A percentile compares a stretch with the other conserved stretches of the same genome.
phyloP scores from a whole-genome alignment of 805 yeast genomes.

The Candida easanensis region DNA sequence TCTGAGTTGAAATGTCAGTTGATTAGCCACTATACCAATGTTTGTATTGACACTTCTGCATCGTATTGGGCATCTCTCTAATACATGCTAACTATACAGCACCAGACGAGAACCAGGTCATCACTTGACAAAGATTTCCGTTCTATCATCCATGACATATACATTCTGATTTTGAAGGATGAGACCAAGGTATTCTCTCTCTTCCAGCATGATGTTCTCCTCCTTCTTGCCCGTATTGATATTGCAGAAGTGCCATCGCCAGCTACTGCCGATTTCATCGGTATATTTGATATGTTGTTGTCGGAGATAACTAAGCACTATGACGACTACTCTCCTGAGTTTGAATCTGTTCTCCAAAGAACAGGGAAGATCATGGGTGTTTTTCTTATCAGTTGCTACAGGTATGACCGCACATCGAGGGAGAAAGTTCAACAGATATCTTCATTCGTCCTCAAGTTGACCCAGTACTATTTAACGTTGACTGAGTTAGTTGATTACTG shows the following conservation, averaged over 20 bases:
- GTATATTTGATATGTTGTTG: slow-evolving; percentile 16
- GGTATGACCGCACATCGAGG: slow-evolving; percentile 1
- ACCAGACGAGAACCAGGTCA: neutral
- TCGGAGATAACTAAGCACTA: slow-evolving; percentile 13
- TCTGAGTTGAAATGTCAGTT: neutral
- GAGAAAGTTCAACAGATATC: slow-evolving; percentile 7
- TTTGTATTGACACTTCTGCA: slow-evolving; percentile 2
- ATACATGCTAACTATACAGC: no score
- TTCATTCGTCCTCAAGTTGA: slow-evolving; percentile 12
- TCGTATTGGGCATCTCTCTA: no score
- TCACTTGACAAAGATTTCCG: slow-evolving; percentile 6
- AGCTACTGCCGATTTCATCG: slow-evolving; percentile 14
- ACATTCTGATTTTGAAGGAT: slow-evolving; percentile 9
- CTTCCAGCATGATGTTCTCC: slow-evolving; percentile 12
- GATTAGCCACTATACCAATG: neutral
- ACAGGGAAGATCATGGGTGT: slow-evolving; percentile 18
- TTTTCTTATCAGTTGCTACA: slow-evolving; percentile 15
- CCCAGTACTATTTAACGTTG: slow-evolving; percentile 17
- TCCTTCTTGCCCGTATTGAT: slow-evolving; percentile 14
- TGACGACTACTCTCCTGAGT: slow-evolving; percentile 16
- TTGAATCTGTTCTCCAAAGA: slow-evolving; percentile 7
- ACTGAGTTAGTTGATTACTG: slow-evolving; percentile 20
- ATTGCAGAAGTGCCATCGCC: slow-evolving; percentile 8
- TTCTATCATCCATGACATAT: slow-evolving; percentile 8
- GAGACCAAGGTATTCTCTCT: slow-evolving; percentile 9